phyloP scores from a whole-genome alignment of 2,329 filamentous ascomycete genomes.

The Calonectria honghensis region DNA sequence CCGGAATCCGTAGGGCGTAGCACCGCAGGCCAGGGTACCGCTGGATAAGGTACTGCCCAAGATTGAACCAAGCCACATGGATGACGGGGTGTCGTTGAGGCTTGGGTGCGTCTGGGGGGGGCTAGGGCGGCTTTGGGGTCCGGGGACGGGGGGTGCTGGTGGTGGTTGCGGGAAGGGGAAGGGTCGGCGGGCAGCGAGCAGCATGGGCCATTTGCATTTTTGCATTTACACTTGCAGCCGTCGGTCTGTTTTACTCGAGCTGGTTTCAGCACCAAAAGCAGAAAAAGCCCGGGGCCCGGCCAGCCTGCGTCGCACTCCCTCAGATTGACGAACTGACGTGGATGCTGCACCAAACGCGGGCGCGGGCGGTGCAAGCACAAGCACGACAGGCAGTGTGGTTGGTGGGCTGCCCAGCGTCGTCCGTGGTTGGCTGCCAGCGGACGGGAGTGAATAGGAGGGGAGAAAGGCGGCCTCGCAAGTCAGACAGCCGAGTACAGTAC shows the following conservation, averaged over 20 bases:
- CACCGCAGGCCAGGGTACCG: conserved; percentile 1
- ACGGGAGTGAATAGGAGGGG: neutral
- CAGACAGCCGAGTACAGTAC: conserved; percentile 35
- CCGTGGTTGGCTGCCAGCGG: neutral
- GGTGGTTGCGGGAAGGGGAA: neutral
- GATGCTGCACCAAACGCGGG: conserved; percentile 25
- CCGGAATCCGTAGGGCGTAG: conserved; percentile 4
- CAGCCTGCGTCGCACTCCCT: conserved; percentile 15
- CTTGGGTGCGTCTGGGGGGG: conserved; percentile 14
- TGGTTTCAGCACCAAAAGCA: conserved; percentile 18
- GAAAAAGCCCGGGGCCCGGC: conserved; percentile 15
- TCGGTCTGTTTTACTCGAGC: conserved; percentile 15
- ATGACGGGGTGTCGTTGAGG: conserved; percentile 36
- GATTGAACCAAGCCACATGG: conserved; percentile 40
- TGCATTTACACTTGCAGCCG: conserved; percentile 7
- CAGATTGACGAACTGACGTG: conserved; percentile 21
- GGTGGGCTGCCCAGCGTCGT: neutral
- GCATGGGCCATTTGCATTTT: neutral
- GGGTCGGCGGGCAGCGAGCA: neutral
- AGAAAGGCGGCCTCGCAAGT: conserved; percentile 47
- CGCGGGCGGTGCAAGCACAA: conserved; percentile 25
- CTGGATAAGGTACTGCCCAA: conserved; percentile 23
- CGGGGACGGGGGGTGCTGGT: neutral
- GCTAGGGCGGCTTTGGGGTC: conserved; percentile 10
- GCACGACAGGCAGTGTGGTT: conserved; percentile 24